phyloP scores from a whole-genome alignment of 2,329 filamentous ascomycete species.

The Akanthomyces uredinophilus region DNA sequence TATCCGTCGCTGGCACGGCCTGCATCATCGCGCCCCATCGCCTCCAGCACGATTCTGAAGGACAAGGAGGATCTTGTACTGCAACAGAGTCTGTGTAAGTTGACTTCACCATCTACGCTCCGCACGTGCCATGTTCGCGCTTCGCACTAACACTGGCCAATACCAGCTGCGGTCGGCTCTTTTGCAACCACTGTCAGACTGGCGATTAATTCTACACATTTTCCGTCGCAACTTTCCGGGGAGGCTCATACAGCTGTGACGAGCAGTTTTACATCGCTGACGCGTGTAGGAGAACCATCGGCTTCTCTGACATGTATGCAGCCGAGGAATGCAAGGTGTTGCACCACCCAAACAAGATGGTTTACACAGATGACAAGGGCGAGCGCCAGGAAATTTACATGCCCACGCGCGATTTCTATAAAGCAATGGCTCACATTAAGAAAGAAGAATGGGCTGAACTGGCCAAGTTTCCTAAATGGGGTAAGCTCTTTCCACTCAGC shows the following conservation, averaged over 20 bases:
- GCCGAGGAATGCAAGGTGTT: not conserved
- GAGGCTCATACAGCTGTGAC: not conserved
- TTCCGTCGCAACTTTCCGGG: not conserved
- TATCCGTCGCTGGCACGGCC: not conserved
- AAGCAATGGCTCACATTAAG: not conserved
- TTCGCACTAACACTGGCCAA: not conserved
- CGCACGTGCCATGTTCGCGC: not conserved
- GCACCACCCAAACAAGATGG: conserved; percentile 1
- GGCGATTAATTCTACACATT: not conserved
- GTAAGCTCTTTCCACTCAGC: not conserved
- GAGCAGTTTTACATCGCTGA: not conserved
- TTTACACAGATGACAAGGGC: not conserved
- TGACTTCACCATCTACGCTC: not conserved
- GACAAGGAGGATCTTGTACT: not conserved
- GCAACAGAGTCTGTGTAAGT: not conserved
- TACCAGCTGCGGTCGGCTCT: not conserved
- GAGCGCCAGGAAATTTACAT: not conserved
- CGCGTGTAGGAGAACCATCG: not conserved
- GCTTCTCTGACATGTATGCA: not conserved
- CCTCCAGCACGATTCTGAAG: not conserved
- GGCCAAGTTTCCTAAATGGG: not conserved
- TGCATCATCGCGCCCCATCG: not conserved
- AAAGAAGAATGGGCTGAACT: not conserved
- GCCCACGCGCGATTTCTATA: not conserved
- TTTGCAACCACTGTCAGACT: not conserved